Conservation (phyloP, 139 green algal genomes). For the Chlorokybus atmophyticus region DNA sequence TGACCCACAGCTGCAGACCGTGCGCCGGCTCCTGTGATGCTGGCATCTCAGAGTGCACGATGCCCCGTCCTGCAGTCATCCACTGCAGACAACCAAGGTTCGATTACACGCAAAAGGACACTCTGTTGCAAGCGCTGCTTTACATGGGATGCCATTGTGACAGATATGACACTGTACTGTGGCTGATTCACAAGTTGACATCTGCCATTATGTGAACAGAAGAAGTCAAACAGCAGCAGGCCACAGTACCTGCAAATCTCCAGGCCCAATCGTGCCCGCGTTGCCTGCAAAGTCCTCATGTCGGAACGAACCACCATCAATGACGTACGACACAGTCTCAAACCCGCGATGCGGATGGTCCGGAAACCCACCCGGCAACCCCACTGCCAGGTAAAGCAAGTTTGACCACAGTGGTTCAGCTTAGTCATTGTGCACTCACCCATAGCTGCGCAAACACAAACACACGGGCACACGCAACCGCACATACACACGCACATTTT, state of each 20-base stretch:
- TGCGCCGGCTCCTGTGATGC: constrained; percentile 3
- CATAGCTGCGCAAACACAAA: no score
- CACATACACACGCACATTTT: no score
- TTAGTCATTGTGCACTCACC: no score
- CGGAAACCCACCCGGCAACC: constrained; percentile 15
- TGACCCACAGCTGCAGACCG: constrained; percentile 38
- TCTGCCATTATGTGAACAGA: no score
- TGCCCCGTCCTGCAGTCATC: constrained; percentile 38
- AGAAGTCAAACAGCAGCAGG: background rate
- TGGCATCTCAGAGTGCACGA: constrained; percentile 32
- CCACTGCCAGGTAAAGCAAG: no score
- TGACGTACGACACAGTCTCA: constrained; percentile 32
- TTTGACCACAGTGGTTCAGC: no score
- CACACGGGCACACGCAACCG: no score
- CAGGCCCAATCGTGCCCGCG: constrained; percentile 18
- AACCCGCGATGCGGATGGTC: constrained; percentile 29
- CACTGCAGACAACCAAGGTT: constrained; percentile 21
- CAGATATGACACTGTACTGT: no score
- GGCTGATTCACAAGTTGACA: no score
- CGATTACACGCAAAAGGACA: constrained; percentile 1
- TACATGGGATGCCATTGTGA: no score
- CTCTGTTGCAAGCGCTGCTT: background rate
- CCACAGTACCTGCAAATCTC: constrained; percentile 13
- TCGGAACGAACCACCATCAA: background rate
- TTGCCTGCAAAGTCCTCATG: constrained; percentile 31